Percentiles rank a stretch among this genome's conserved stretches.
Conservation (phyloP, 176 grass and related monocot genomes). For the Eremochloa ophiuroides region DNA sequence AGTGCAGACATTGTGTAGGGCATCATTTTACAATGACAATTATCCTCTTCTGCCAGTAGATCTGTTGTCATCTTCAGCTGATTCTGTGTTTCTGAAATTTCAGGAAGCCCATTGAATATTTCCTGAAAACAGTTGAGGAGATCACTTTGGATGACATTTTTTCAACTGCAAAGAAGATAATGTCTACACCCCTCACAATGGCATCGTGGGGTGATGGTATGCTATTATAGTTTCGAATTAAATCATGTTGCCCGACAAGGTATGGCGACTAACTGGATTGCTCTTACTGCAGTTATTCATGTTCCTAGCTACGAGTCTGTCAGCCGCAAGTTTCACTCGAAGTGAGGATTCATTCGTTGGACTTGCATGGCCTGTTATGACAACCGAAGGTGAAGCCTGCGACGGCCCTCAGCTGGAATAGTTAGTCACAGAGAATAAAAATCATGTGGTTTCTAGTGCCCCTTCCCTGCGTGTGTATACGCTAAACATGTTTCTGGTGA, state of each 20-base stretch:
- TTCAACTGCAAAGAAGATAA: conserved; percentile 50
- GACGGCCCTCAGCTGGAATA: neutral
- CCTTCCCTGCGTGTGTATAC: neutral
- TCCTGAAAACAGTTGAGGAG: conserved; percentile 55
- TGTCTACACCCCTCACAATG: conserved; percentile 79
- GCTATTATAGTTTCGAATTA: neutral
- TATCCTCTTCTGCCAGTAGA: neutral
- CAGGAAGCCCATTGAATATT: conserved; percentile 74
- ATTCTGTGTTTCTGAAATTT: neutral
- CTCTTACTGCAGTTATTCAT: conserved; percentile 53
- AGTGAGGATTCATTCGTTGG: conserved; percentile 11
- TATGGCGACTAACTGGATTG: neutral
- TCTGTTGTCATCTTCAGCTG: neutral
- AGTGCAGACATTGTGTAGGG: neutral
- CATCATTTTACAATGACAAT: neutral
- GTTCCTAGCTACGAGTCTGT: conserved; percentile 78
- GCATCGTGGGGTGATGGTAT: conserved; percentile 86
- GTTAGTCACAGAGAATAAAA: neutral
- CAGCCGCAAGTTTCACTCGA: conserved; percentile 54
- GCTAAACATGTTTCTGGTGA: neutral
- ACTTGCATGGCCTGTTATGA: neutral
- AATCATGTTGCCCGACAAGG: neutral
- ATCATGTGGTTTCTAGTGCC: neutral
- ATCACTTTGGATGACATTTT: conserved; percentile 62
- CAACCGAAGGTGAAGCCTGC: neutral